These are phyloP conservation scores for Pisolithus albus DNA, from an alignment of 768 basidiomycete species.

Conservation along the genomic window DNA sequence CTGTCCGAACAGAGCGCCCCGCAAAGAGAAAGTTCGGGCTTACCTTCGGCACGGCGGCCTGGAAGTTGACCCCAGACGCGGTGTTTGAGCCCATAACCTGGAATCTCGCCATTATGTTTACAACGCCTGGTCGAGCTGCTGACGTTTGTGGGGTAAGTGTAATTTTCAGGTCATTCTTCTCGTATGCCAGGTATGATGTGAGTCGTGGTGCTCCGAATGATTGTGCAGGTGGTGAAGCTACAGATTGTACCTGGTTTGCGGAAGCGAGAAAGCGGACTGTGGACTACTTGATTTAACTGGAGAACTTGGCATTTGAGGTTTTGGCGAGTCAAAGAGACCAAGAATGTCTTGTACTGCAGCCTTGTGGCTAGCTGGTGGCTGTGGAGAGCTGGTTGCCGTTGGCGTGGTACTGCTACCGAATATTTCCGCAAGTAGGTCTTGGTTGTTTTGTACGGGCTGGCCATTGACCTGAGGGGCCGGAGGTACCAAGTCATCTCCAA, in stretches of 20 bases:
- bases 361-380: conserved; percentile 38
- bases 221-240: conserved; percentile 27
- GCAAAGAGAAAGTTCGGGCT: neutral
- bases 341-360: conserved; percentile 85
- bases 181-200: conserved; percentile 80
- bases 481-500: conserved; percentile 66
- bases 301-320: conserved; percentile 21
- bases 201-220: conserved; percentile 43
- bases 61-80: conserved; percentile 75
- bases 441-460: conserved; percentile 52
- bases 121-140: conserved; percentile 73
- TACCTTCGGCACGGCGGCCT: conserved; percentile 96
- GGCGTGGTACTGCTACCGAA: conserved; percentile 54
- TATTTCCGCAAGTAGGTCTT: conserved; percentile 88
- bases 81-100: conserved; percentile 51
- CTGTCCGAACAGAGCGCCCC: too few relatives aligned
- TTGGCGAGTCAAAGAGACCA: conserved; percentile 65
- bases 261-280: conserved; percentile 30
- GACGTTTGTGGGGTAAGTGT: conserved; percentile 86
- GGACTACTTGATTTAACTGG: conserved; percentile 11
- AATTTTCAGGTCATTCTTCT: conserved; percentile 84
- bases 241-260: conserved; percentile 32
- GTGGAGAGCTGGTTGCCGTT: conserved; percentile 20
- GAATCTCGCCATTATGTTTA: conserved; percentile 88
- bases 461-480: conserved; percentile 38